Conservation (phyloP, 805 yeast species). For the Candida nonsorbophila region DNA sequence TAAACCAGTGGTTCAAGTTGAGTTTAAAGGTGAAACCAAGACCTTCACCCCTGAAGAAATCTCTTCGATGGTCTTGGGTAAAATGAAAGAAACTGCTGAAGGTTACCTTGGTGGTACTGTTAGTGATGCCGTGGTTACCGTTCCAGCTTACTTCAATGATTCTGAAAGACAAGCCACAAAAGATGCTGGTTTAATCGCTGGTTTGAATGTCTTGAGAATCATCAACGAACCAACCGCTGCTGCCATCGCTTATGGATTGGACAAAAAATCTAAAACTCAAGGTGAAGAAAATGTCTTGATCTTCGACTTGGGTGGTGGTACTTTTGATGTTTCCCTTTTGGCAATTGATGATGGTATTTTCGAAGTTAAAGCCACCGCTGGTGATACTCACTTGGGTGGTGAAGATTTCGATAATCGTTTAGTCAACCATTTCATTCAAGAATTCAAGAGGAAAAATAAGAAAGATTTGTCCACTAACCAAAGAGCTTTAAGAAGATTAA, state of each 20-base stretch:
- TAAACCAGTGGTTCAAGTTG: slow-evolving; percentile 85
- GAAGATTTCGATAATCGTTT: slow-evolving; percentile 91
- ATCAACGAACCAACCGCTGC: slow-evolving; percentile 44
- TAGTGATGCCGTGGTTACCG: slow-evolving; percentile 45
- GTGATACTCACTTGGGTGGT: slow-evolving; percentile 98
- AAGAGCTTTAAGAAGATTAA: slow-evolving; percentile 86
- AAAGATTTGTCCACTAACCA: slow-evolving; percentile 77
- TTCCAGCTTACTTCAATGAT: slow-evolving; percentile 40
- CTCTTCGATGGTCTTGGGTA: slow-evolving; percentile 85
- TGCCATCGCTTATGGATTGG: slow-evolving; percentile 42
- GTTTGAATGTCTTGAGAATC: slow-evolving; percentile 40
- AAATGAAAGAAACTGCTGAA: slow-evolving; percentile 94
- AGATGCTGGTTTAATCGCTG: slow-evolving; percentile 42
- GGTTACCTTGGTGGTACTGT: slow-evolving; percentile 81
- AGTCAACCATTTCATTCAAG: slow-evolving; percentile 83
- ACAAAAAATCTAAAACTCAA: slow-evolving; percentile 46
- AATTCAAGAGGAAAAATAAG: slow-evolving; percentile 90
- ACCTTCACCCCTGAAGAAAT: slow-evolving; percentile 90
- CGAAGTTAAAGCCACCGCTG: slow-evolving; percentile 90
- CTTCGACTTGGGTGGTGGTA: slow-evolving; percentile 97
- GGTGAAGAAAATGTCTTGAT: slow-evolving; percentile 83
- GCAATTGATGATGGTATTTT: slow-evolving; percentile 89
- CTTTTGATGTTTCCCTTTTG: slow-evolving; percentile 86
- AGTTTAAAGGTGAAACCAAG: slow-evolving; percentile 83
- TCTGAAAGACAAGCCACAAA: slow-evolving; percentile 42